A percentile compares a stretch with the other conserved stretches of the same genome.
phyloP scores from a whole-genome alignment of 768 basidiomycete species.

The Coprinopsis cinerea region DNA sequence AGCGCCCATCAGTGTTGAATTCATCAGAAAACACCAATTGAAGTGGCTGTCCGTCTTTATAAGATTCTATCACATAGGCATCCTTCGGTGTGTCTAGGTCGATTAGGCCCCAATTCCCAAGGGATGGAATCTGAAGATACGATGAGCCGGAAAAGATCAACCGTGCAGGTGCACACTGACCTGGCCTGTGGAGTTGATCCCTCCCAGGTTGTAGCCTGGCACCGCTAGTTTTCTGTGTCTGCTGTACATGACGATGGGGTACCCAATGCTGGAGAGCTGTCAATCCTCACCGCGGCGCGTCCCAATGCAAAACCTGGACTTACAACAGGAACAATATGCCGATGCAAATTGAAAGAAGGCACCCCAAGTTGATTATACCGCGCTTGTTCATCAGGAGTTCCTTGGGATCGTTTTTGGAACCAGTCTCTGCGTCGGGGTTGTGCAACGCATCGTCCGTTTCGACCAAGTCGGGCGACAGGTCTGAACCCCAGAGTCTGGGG shows the following conservation, averaged over 20 bases:
- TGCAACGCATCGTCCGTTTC: constrained; percentile 74
- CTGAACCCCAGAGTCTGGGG: constrained; percentile 60
- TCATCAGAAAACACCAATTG: constrained; percentile 76
- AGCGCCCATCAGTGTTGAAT: constrained; percentile 68
- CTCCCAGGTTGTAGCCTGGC: constrained; percentile 37
- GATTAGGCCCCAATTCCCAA: constrained; percentile 55
- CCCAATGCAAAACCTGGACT: constrained; percentile 19
- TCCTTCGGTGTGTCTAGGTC: constrained; percentile 55
- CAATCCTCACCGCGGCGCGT: background rate
- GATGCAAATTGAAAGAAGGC: constrained; percentile 48
- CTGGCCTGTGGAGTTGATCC: constrained; percentile 67
- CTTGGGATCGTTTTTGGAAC: constrained; percentile 23
- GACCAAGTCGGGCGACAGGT: constrained; percentile 44
- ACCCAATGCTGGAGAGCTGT: constrained; percentile 33
- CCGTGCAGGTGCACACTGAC: constrained; percentile 16
- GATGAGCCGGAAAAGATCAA: constrained; percentile 12
- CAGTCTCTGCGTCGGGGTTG: constrained; percentile 43
- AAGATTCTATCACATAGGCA: constrained; percentile 47
- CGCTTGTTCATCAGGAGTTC: constrained; percentile 48
- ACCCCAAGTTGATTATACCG: constrained; percentile 70
- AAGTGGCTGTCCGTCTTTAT: constrained; percentile 51
- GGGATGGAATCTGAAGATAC: constrained; percentile 48
- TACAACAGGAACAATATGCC: constrained; percentile 55
- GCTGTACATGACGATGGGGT: constrained; percentile 36
- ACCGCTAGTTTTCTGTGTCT: constrained; percentile 14